Conservation (phyloP, 768 basidiomycete genomes). For the Lactarius trivialis region DNA sequence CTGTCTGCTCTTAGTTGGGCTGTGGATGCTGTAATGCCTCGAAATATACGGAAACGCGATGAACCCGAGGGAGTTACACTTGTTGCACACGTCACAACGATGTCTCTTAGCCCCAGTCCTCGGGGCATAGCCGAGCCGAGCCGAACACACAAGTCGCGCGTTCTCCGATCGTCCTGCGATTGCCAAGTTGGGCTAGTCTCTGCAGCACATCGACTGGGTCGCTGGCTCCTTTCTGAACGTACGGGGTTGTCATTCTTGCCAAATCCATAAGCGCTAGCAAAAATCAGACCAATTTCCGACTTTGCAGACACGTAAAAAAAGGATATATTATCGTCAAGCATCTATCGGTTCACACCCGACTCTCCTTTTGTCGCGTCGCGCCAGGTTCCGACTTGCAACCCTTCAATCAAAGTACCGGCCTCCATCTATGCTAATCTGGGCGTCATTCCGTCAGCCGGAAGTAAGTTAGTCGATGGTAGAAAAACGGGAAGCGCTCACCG, state of each 20-base stretch:
- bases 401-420: constrained; percentile 17
- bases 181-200: not conserved
- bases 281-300: not conserved
- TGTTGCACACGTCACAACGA: not conserved
- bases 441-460: not conserved
- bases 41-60: not conserved
- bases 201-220: not conserved
- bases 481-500: constrained; percentile 11
- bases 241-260: not conserved
- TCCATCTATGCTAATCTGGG: constrained; percentile 19
- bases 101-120: not conserved
- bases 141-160: not conserved
- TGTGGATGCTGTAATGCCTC: not conserved
- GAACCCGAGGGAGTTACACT: not conserved
- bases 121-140: not conserved
- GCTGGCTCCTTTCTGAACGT: not conserved
- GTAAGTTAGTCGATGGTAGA: not conserved
- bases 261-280: not conserved
- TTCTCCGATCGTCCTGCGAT: not conserved
- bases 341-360: not conserved
- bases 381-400: not conserved
- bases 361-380: not conserved
- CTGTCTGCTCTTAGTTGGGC: not conserved
- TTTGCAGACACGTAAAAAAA: not conserved
- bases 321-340: not conserved